Base-by-base conservation (phyloP, 176 grass and related monocot genomes). In the Metroxylon sagu region DNA sequence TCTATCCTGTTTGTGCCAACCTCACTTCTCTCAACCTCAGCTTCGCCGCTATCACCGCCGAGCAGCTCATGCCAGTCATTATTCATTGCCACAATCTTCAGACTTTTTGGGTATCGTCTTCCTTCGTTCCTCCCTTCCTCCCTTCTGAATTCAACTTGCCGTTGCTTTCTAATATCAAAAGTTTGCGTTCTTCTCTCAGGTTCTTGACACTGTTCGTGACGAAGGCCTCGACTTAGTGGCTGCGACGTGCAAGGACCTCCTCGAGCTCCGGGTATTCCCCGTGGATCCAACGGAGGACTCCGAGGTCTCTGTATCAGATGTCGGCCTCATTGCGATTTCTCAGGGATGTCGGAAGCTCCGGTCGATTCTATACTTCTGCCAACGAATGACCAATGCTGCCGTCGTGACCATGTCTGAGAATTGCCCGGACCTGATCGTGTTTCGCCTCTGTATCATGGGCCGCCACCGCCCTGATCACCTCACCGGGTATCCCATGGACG, bases 371-470 rank as follows among this genome's bases (percentile, higher is more conserved):
- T 98, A 89, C 77, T 98, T 98, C 64, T 98, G 93, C 76, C 93
- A 98, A 54, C 74, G 31, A 2, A 98, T 98, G 93, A 98, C 93
- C 50, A 98, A 98, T 57, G 70, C 66, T 3, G 87, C 93, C 2
- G 87, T 98, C 1, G 31, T 85, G 29, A 25, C 76, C 66, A 88
- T 98, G 81, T 92, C 93, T 3, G 31, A 71, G 17, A 92, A 92
- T 66, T 98, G 93, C 81, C 74, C 39, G 0, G 93, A 98, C 55
- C 69, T 98, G 21, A 65, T 75, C 49, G 82, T 98, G 28, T 98
- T 98, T 72, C 84, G 93, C 18, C 52, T 98, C 8, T 98, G 93
- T 29, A 98, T 98, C 68, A 98, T 98, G 93, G 93, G 82, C 14
- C 76, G 88, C 31, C 85, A 71, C 68, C 77, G 73, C 39, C 93